phyloP scores from a whole-genome alignment of 768 basidiomycete species.

The Candolleomyces efflorescens region DNA sequence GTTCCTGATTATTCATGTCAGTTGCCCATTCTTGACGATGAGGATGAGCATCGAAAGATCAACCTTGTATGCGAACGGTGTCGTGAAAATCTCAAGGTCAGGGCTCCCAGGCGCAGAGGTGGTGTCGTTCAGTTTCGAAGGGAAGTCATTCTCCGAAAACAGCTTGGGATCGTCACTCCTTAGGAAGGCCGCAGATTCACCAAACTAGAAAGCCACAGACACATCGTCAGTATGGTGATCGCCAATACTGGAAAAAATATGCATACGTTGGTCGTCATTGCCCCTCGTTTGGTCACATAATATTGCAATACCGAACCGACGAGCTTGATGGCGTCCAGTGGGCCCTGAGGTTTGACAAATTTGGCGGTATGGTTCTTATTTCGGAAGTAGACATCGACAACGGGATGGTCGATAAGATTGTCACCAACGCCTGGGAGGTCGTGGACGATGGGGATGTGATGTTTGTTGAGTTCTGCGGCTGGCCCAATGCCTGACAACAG shows the following conservation, averaged over 20 bases:
- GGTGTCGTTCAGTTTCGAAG: constrained; percentile 28
- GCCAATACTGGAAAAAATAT: not conserved
- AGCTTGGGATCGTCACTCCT: constrained; percentile 43
- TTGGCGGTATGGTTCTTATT: constrained; percentile 46
- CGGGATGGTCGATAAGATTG: constrained; percentile 67
- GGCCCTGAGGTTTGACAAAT: constrained; percentile 28
- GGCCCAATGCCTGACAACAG: constrained; percentile 80
- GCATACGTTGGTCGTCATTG: constrained; percentile 51
- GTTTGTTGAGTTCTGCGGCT: constrained; percentile 44
- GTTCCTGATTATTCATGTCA: constrained; percentile 21
- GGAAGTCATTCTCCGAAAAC: constrained; percentile 34
- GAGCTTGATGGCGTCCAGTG: constrained; percentile 25
- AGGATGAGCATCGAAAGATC: not conserved
- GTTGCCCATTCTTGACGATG: not conserved
- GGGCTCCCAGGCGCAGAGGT: constrained; percentile 37
- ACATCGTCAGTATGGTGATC: not conserved
- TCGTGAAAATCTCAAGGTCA: constrained; percentile 39
- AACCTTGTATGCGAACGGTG: constrained; percentile 37
- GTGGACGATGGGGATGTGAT: constrained; percentile 50
- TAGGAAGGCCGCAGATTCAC: constrained; percentile 51
- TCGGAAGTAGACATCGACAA: constrained; percentile 46
- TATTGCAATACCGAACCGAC: constrained; percentile 37
- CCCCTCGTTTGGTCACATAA: constrained; percentile 39
- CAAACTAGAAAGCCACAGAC: constrained; percentile 21
- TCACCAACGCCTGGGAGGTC: constrained; percentile 74